Conservation (phyloP, 345 rosid genomes). For the Barbarea vulgaris region DNA sequence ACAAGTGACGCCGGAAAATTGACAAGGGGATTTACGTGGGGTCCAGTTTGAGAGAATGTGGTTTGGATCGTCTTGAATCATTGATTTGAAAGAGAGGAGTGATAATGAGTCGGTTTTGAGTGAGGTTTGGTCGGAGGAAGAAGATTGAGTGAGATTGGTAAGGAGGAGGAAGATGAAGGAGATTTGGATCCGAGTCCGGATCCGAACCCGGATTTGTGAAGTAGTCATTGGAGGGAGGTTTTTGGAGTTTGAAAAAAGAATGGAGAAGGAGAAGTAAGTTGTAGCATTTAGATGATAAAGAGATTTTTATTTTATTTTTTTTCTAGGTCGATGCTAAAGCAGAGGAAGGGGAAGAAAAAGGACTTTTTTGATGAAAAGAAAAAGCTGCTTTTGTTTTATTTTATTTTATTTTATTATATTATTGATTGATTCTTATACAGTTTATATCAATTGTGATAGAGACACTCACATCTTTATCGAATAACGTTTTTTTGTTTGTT, state of each 20-base stretch:
- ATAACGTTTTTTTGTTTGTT: not conserved
- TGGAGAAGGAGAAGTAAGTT: slow-evolving; percentile 32
- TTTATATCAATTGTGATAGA: slow-evolving; percentile 4
- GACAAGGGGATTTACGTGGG: slow-evolving; percentile 56
- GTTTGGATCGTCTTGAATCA: slow-evolving; percentile 69
- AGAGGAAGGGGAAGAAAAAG: slow-evolving; percentile 24
- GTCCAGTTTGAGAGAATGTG: slow-evolving; percentile 66
- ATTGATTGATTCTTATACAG: slow-evolving; percentile 16
- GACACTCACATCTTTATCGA: slow-evolving; percentile 20
- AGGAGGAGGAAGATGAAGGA: slow-evolving; percentile 44
- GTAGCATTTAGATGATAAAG: slow-evolving; percentile 27
- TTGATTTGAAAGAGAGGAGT: slow-evolving; percentile 67
- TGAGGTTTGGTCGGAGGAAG: slow-evolving; percentile 50
- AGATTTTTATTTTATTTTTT: not conserved
- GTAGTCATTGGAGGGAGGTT: slow-evolving; percentile 55
- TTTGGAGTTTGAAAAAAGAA: slow-evolving; percentile 30
- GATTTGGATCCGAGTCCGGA: slow-evolving; percentile 33
- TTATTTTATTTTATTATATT: not conserved
- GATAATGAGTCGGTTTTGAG: slow-evolving; percentile 70
- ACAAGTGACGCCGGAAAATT: slow-evolving; percentile 81
- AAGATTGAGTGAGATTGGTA: slow-evolving; percentile 32
- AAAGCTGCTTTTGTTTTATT: slow-evolving; percentile 34
- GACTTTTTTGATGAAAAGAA: slow-evolving; percentile 24
- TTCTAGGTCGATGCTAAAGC: slow-evolving; percentile 28
- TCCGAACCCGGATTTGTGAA: slow-evolving; percentile 41